These are phyloP conservation scores for Schwanniomyces polymorphus DNA, from an alignment of 805 yeast species.

Conservation along the genomic window DNA sequence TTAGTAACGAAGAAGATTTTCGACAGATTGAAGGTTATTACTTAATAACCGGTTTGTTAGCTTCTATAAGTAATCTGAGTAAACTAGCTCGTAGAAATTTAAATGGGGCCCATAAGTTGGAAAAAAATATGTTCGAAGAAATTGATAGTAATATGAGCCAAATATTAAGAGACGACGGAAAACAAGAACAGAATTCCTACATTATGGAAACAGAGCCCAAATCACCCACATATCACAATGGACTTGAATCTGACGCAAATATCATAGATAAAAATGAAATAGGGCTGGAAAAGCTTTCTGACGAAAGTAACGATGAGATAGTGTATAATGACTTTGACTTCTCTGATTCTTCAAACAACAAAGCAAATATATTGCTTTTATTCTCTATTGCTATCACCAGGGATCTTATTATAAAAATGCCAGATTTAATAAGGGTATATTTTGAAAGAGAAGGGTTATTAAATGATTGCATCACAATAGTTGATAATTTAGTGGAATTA, in stretches of 20 bases:
- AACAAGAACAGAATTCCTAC: neutral
- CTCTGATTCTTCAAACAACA: conserved; percentile 18
- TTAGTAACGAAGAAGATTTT: conserved; percentile 33
- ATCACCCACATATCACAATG: neutral
- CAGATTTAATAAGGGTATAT: conserved; percentile 42
- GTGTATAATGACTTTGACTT: conserved; percentile 8
- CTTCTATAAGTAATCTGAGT: conserved; percentile 62
- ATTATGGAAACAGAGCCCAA: neutral
- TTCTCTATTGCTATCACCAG: conserved; percentile 53
- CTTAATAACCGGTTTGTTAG: conserved; percentile 48
- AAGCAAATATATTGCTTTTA: conserved; percentile 43
- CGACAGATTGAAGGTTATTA: conserved; percentile 30
- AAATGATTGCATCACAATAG: conserved; percentile 43
- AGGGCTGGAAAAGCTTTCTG: conserved; percentile 7
- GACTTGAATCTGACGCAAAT: neutral
- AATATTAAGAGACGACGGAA: conserved; percentile 2
- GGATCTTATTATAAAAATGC: conserved; percentile 42
- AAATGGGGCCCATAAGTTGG: neutral
- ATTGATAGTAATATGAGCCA: conserved; percentile 6
- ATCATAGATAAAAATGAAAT: neutral
- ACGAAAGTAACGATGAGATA: conserved; percentile 7
- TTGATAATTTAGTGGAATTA: conserved; percentile 18
- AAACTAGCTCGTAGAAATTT: conserved; percentile 23
- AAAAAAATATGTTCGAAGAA: neutral
- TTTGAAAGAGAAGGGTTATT: conserved; percentile 77